Percentiles rank a stretch among this genome's conserved stretches.
These are phyloP conservation scores for Xylaria nigripes DNA, from an alignment of 495 filamentous ascomycete species.

Conservation along the genomic window DNA sequence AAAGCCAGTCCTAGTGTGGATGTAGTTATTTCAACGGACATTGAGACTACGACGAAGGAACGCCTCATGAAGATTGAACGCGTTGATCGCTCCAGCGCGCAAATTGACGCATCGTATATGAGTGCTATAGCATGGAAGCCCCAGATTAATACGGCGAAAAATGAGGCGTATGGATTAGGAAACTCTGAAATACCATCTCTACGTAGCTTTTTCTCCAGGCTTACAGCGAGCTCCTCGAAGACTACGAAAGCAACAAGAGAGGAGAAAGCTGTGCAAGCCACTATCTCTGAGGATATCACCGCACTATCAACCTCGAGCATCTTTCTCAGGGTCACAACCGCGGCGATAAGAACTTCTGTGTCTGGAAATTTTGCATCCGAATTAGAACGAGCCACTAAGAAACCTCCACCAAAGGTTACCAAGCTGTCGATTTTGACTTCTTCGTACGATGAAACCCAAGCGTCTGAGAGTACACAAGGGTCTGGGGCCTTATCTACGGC, in stretches of 20 bases:
- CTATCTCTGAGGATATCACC: conserved; percentile 59
- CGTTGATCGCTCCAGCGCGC: conserved; percentile 70
- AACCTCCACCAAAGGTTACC: conserved; percentile 81
- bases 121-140: conserved; percentile 78
- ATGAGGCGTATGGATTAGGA: conserved; percentile 30
- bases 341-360: conserved; percentile 66
- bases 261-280: conserved; percentile 46
- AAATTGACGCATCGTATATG: conserved; percentile 90
- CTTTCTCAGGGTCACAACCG: conserved; percentile 81
- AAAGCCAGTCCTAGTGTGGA: conserved; percentile 67
- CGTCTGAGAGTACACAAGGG: conserved; percentile 43
- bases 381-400: conserved; percentile 94
- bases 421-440: conserved; percentile 81
- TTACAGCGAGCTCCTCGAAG: conserved; percentile 43
- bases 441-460: conserved; percentile 73
- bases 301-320: conserved; percentile 59
- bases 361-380: conserved; percentile 62
- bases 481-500: conserved; percentile 42
- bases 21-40: conserved; percentile 66
- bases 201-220: conserved; percentile 70
- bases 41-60: conserved; percentile 73
- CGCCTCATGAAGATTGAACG: conserved; percentile 71
- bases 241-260: conserved; percentile 41
- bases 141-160: conserved; percentile 32
- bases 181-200: conserved; percentile 48